Evolutionary conservation across 164 flowering plant genomes (phyloP).

Genomic region (Chimonanthus praecox): DNA sequence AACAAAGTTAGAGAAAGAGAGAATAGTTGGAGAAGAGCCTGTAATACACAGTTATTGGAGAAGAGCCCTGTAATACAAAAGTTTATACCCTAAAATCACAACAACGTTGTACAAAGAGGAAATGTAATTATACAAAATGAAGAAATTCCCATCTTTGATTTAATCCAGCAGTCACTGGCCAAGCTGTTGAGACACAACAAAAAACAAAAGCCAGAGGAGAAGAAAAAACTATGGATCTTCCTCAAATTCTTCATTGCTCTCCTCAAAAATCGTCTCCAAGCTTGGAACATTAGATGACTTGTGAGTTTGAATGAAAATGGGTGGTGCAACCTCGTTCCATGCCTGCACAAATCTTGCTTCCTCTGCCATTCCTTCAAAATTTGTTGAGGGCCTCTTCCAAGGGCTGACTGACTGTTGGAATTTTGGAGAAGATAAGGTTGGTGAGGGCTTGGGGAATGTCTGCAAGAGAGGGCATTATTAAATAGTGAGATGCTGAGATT

Average conservation of each 20-base stretch:
- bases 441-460: neutral
- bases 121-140: no score
- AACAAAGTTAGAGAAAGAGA: no score
- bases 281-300: neutral
- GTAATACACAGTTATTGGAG: no score
- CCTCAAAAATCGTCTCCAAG: neutral
- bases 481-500: neutral
- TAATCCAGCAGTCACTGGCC: neutral
- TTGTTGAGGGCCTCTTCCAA: neutral
- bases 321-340: slow-evolving; percentile 2
- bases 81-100: no score
- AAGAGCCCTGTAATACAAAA: no score
- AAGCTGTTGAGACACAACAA: neutral
- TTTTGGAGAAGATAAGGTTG: neutral
- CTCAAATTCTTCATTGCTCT: neutral
- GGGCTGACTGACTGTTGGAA: neutral
- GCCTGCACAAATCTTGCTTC: neutral
- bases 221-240: neutral
- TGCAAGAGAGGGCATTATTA: neutral
- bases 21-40: no score
- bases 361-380: neutral
- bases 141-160: no score
- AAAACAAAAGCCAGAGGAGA: neutral
- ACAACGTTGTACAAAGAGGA: no score
- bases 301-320: neutral